A percentile compares a stretch with the other conserved stretches of the same genome.
phyloP scores from a whole-genome alignment of 2,329 filamentous ascomycete genomes.

The Claviceps africana region DNA sequence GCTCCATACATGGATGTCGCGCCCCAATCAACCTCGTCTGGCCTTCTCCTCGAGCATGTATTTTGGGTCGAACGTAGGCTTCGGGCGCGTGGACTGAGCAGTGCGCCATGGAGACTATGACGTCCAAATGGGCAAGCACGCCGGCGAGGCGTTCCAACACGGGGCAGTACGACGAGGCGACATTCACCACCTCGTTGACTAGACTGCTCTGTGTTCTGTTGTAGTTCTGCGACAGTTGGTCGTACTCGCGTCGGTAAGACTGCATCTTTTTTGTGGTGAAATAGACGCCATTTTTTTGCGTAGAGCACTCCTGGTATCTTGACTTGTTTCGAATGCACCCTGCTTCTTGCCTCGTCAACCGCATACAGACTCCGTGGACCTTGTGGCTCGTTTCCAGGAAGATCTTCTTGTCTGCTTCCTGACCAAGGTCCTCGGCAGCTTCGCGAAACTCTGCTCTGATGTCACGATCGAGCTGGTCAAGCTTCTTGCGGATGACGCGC shows the following conservation, averaged over 20 bases:
- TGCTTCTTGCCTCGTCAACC: slow-evolving; percentile 80
- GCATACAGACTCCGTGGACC: slow-evolving; percentile 92
- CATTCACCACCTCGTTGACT: slow-evolving; percentile 81
- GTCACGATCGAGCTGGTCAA: slow-evolving; percentile 68
- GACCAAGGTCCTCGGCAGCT: slow-evolving; percentile 67
- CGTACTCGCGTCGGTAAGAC: slow-evolving; percentile 73
- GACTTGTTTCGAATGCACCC: slow-evolving; percentile 86
- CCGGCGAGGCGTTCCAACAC: slow-evolving; percentile 80
- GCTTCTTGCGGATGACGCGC: slow-evolving; percentile 75
- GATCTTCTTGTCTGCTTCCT: slow-evolving; percentile 96
- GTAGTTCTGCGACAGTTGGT: slow-evolving; percentile 88
- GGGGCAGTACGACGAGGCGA: slow-evolving; percentile 88
- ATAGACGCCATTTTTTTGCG: slow-evolving; percentile 97
- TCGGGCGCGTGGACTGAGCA: slow-evolving; percentile 85
- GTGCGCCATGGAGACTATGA: slow-evolving; percentile 88
- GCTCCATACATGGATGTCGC: slow-evolving; percentile 93
- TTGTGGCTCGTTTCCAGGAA: slow-evolving; percentile 86
- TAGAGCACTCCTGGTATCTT: slow-evolving; percentile 85
- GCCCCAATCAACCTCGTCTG: slow-evolving; percentile 85
- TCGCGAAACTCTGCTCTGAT: slow-evolving; percentile 72
- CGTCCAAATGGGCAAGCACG: slow-evolving; percentile 78
- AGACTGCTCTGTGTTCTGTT: slow-evolving; percentile 86
- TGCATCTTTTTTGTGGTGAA: slow-evolving; percentile 82
- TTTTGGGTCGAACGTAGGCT: slow-evolving; percentile 79
- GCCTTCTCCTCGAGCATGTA: slow-evolving; percentile 76